Conservation (phyloP, 257 asterid species). For the Ligustrum vulgare region DNA sequence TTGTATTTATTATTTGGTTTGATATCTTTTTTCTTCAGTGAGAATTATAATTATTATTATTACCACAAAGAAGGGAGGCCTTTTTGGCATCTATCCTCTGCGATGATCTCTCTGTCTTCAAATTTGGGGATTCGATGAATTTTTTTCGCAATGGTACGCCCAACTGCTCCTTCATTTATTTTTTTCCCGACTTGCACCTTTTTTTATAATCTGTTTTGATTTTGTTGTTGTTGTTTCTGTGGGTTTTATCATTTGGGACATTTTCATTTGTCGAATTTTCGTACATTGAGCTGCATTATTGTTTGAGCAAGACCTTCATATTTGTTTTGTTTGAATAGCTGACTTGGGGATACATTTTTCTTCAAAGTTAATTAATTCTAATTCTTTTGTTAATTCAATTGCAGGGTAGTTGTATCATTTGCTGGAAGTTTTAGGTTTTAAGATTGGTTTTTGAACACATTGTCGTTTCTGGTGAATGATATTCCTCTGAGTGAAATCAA, state of each 20-base stretch:
- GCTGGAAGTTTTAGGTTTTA: neutral
- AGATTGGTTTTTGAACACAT: neutral
- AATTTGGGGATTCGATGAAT: conserved; percentile 20
- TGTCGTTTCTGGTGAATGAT: conserved; percentile 15
- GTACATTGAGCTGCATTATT: neutral
- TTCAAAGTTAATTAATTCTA: neutral
- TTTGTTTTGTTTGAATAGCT: neutral
- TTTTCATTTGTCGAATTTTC: neutral
- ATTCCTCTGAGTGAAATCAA: neutral
- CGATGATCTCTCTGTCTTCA: conserved; percentile 12
- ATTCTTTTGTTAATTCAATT: neutral
- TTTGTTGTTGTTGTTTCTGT: too few species aligned
- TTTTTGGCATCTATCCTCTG: conserved; percentile 4
- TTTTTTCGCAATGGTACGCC: neutral
- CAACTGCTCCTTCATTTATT: neutral
- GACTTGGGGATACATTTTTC: neutral
- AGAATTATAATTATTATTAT: too few species aligned
- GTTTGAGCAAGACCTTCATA: neutral
- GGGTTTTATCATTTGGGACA: neutral
- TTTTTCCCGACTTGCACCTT: neutral
- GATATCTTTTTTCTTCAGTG: neutral
- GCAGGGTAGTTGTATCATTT: conserved; percentile 27
- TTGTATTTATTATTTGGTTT: too few species aligned
- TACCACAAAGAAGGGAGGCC: neutral
- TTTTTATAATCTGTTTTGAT: neutral